Conservation (phyloP, 2,329 filamentous ascomycete genomes). For the Coleophoma cylindrospora region DNA sequence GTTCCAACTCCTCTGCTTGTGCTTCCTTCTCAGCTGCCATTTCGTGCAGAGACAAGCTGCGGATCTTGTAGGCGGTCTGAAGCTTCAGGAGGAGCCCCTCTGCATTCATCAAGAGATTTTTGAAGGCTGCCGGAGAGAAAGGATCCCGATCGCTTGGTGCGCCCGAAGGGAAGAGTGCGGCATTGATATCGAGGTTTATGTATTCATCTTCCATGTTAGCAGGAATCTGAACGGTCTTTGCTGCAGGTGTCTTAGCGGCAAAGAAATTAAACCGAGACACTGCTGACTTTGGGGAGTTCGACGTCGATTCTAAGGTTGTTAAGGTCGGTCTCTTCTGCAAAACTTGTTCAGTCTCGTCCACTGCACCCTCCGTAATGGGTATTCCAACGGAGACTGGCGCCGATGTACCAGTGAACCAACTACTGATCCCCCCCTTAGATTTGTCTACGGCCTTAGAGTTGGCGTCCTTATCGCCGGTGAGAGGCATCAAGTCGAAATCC, state of each 20-base stretch:
- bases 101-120: constrained; percentile 56
- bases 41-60: constrained; percentile 44
- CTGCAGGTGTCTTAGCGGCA: constrained; percentile 16
- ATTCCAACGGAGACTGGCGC: constrained; percentile 17
- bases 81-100: constrained; percentile 48
- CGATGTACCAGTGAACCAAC: constrained; percentile 24
- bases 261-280: constrained; percentile 19
- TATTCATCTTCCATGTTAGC: constrained; percentile 43
- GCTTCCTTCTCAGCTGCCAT: constrained; percentile 48
- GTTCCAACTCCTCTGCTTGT: constrained; percentile 49
- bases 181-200: constrained; percentile 48
- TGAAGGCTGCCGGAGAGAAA: constrained; percentile 55
- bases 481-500: constrained; percentile 18
- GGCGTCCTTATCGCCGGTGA: constrained; percentile 22
- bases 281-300: constrained; percentile 5
- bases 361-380: constrained; percentile 9
- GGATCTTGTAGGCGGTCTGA: constrained; percentile 53
- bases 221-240: constrained; percentile 16
- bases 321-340: constrained; percentile 15
- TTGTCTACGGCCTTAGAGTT: constrained; percentile 18
- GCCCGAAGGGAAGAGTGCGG: constrained; percentile 45
- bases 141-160: constrained; percentile 38
- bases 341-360: constrained; percentile 6
- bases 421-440: constrained; percentile 17
- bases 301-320: constrained; percentile 5